These are phyloP conservation scores for Gracilaria domingensis DNA, from an alignment of 23 red algal genomes.

Conservation along the genomic window DNA sequence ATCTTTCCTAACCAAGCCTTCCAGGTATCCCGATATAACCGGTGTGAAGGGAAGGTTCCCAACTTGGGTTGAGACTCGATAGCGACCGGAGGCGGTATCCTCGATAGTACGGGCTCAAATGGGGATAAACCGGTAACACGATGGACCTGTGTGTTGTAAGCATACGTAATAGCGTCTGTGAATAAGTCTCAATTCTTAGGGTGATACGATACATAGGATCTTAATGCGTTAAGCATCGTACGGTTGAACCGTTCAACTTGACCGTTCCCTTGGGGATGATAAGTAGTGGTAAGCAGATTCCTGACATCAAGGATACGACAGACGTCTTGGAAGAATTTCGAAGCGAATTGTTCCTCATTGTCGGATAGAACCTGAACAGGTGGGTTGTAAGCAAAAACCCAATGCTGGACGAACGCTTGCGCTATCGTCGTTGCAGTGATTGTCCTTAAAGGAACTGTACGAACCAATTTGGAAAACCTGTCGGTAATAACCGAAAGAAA, in stretches of 20 bases:
- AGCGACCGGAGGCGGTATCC: background rate
- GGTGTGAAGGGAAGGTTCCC: too few relatives aligned
- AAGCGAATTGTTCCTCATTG: slow-evolving; percentile 29
- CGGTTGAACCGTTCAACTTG: slow-evolving; percentile 33
- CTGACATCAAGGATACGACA: background rate
- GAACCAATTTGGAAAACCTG: too few relatives aligned
- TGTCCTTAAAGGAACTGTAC: background rate
- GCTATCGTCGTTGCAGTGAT: background rate
- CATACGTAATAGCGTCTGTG: background rate
- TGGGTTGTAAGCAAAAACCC: background rate
- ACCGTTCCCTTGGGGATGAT: slow-evolving; percentile 32
- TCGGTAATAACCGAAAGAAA: too few relatives aligned
- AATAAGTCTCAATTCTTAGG: background rate
- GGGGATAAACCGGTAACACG: background rate
- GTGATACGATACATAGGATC: background rate
- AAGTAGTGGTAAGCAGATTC: background rate
- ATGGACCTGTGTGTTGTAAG: background rate
- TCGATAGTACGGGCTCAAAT: background rate
- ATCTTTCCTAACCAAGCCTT: too few relatives aligned
- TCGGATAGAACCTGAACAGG: background rate
- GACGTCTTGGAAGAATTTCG: slow-evolving; percentile 20
- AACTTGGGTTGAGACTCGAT: too few relatives aligned
- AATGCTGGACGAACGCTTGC: background rate
- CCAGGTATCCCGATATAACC: too few relatives aligned
- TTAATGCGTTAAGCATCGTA: background rate